phyloP scores from a whole-genome alignment of 805 yeast genomes.

The Pichia phayaonensis region DNA sequence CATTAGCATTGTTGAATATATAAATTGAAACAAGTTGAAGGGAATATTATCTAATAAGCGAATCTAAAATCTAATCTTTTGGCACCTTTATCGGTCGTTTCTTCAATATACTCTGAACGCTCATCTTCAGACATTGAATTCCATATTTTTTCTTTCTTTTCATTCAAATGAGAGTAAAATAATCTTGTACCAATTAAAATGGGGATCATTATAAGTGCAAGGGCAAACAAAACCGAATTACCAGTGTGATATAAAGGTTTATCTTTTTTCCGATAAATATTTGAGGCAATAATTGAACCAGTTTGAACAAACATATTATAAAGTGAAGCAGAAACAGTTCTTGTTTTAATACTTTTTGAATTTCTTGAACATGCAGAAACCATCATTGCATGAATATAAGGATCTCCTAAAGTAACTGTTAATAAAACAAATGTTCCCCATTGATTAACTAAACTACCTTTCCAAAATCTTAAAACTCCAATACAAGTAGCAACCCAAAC shows the following conservation, averaged over 20 bases:
- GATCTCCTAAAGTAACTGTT: constrained; percentile 31
- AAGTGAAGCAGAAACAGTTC: constrained; percentile 56
- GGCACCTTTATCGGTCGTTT: constrained; percentile 47
- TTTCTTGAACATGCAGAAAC: constrained; percentile 58
- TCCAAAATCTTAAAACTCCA: constrained; percentile 24
- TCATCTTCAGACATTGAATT: constrained; percentile 40
- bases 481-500: constrained; percentile 22
- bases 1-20: background rate
- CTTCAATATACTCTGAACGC: constrained; percentile 36
- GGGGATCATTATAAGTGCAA: constrained; percentile 26
- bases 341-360: constrained; percentile 51
- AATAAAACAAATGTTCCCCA: constrained; percentile 23
- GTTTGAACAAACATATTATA: constrained; percentile 60
- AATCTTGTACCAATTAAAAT: constrained; percentile 24
- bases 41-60: constrained; percentile 12
- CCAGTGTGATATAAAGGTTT: constrained; percentile 55
- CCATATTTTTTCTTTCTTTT: constrained; percentile 43
- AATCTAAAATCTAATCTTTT: constrained; percentile 43
- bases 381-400: constrained; percentile 46
- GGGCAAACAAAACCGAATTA: constrained; percentile 35
- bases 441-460: constrained; percentile 19
- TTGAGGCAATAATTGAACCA: constrained; percentile 44
- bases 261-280: constrained; percentile 52
- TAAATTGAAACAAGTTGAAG: background rate
- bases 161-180: constrained; percentile 38